These are phyloP conservation scores for Glycine latifolia DNA, from an alignment of 306 rosid genomes.

Conservation along the genomic window DNA sequence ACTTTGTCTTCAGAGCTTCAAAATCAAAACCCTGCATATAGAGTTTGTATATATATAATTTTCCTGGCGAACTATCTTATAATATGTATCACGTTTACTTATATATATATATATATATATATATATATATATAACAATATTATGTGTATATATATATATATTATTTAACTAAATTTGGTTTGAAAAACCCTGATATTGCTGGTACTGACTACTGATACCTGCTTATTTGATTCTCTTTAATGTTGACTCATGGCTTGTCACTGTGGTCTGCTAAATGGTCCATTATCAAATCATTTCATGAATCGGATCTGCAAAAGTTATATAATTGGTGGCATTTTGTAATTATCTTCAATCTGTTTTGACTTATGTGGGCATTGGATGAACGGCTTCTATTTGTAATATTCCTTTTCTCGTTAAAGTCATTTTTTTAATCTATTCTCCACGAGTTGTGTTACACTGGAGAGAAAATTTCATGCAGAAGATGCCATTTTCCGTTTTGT, in stretches of 20 bases:
- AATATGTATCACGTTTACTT: no score
- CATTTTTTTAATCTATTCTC: neutral
- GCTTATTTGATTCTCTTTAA: neutral
- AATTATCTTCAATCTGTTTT: neutral
- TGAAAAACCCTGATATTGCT: neutral
- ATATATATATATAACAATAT: no score
- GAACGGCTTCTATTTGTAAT: neutral
- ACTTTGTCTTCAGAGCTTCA: neutral
- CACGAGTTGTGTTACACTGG: neutral
- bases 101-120: no score
- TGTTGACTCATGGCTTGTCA: neutral
- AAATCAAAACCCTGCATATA: neutral
- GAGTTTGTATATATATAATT: no score
- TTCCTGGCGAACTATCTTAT: no score
- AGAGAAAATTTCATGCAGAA: neutral
- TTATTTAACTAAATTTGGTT: neutral
- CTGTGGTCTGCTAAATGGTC: neutral
- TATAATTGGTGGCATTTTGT: no score
- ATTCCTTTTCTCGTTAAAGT: neutral
- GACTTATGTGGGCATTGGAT: neutral
- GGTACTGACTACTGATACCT: neutral
- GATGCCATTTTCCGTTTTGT: neutral
- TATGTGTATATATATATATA: no score
- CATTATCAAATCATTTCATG: neutral
- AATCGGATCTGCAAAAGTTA: neutral